Base-by-base conservation (phyloP, 1,139 yeast genomes). In the Diutina mesorugosa region DNA sequence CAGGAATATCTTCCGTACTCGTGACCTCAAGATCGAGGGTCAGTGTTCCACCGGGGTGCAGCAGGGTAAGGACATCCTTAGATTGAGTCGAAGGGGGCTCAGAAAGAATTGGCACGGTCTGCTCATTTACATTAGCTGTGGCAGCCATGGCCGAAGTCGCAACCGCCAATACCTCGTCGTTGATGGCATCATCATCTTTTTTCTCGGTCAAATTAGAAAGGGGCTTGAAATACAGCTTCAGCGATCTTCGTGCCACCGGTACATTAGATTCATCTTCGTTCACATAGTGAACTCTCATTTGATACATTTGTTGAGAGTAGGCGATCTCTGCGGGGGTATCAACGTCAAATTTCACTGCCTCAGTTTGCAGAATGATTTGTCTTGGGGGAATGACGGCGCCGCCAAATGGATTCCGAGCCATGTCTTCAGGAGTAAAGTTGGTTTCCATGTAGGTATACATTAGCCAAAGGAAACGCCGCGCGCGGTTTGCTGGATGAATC, bases 361-460 rank as follows among this genome's bases (percentile, higher is more conserved):
- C 76, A 0, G 72, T 75, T 16, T 68, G 71, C 1, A 72, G 64
- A 1, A 80, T 69, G 35, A 72, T 65, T 56, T 70, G 72, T n/a
- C 83, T 65, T 1, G 72, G 66, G 0, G 90, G 90, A 57, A 65
- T 70, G 47, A 69, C 69, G 3, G 70, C 66, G 10, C 60, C 60
- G 28, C 87, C 85, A 67, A 89, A 90, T 3, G 96, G 93, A 63
- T 87, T 87, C 2, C 64, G 58, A 2, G 69, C 69, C 26, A 90
- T 68, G 58, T 80, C 81, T 46, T 77, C 83, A 0, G 76, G 72
- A 0, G 77, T 69, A 60, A 87, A 74, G 59, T 79, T 77, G 0
- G 96, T 87, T 65, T 93, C 97, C 61, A 87, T 72, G 64, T 86
- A 87, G 2, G 90, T 79, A 72, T 89, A 90, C 59, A 89, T 68